These are phyloP conservation scores for Echeveria elegans DNA, from an alignment of 164 flowering plant species.

Conservation along the genomic window DNA sequence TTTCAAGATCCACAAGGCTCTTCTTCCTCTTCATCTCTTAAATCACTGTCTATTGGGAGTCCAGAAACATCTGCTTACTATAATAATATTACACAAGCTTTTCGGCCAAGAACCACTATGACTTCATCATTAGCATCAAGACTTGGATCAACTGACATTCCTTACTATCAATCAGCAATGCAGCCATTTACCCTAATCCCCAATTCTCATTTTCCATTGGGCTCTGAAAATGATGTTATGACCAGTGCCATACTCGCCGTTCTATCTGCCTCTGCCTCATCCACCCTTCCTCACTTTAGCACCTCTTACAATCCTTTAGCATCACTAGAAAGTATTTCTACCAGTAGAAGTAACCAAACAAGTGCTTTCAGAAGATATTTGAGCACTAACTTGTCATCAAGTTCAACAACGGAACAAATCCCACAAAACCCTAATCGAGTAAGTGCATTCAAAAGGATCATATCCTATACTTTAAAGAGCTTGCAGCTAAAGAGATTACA, in stretches of 20 bases:
- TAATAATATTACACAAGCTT: background rate
- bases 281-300: constrained; percentile 23
- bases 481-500: constrained; percentile 22
- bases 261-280: constrained; percentile 38
- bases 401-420: no score
- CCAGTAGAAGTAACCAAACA: constrained; percentile 29
- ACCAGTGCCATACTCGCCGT: constrained; percentile 58
- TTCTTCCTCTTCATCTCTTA: constrained; percentile 2
- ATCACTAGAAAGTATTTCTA: background rate
- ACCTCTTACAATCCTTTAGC: background rate
- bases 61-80: background rate
- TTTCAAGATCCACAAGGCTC: constrained; percentile 4
- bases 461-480: constrained; percentile 27
- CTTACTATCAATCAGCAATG: constrained; percentile 4
- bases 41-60: constrained; percentile 1
- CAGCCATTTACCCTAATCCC: constrained; percentile 2
- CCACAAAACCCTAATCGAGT: constrained; percentile 1
- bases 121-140: background rate
- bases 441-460: constrained; percentile 12
- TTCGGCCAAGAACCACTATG: background rate
- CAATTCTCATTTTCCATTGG: constrained; percentile 20
- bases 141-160: background rate
- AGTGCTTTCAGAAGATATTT: constrained; percentile 7
- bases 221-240: constrained; percentile 38
- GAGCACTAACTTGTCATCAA: background rate